A percentile compares a stretch with the other conserved stretches of the same genome.
Conservation (phyloP, 164 flowering plant species). For the Magnolia changhungtana region DNA sequence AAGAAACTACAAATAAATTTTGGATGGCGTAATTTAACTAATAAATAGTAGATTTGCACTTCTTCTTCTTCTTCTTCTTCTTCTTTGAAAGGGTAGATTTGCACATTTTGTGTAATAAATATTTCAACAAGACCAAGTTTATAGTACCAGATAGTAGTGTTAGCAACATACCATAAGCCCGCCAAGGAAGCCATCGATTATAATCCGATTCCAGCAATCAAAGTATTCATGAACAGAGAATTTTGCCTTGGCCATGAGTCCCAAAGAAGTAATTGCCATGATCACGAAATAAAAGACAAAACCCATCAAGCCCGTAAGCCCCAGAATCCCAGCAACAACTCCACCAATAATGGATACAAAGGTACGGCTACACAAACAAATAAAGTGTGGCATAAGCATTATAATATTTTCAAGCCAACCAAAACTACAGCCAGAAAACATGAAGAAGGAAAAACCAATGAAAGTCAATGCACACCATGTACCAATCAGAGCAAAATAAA, state of each 20-base stretch:
- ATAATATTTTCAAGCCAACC: neutral
- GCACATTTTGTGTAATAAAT: neutral
- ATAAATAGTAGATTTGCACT: neutral
- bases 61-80: too few relatives aligned
- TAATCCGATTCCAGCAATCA: constrained; percentile 75
- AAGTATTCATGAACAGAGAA: constrained; percentile 76
- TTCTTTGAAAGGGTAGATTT: too few relatives aligned
- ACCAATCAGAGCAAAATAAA: neutral
- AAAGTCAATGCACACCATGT: neutral
- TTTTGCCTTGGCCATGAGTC: constrained; percentile 73
- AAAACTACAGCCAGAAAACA: neutral
- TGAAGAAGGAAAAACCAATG: neutral
- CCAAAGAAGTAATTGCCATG: constrained; percentile 84
- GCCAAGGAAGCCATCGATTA: constrained; percentile 77
- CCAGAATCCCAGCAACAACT: constrained; percentile 88
- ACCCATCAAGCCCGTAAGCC: constrained; percentile 78
- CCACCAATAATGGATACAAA: constrained; percentile 96
- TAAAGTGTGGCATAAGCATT: neutral
- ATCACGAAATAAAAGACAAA: constrained; percentile 77
- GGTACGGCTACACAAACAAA: constrained; percentile 72
- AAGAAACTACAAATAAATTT: neutral
- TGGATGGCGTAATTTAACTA: neutral
- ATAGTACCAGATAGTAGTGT: neutral
- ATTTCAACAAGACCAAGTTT: neutral
- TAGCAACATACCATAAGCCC: constrained; percentile 77